Evolutionary conservation across 2,329 filamentous ascomycete genomes (phyloP).

Genomic region (Fusarium equiseti): DNA sequence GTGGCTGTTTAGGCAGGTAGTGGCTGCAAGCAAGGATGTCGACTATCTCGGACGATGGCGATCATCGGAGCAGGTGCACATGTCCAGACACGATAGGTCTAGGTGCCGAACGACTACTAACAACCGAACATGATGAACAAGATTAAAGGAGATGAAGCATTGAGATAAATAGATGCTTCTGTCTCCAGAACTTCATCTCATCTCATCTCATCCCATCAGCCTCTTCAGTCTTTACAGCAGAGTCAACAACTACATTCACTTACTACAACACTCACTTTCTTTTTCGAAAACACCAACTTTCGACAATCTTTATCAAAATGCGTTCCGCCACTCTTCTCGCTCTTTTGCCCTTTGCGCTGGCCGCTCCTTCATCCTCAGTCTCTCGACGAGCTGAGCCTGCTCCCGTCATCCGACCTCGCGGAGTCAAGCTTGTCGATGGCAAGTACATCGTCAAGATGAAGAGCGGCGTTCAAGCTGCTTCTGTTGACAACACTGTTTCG

Average conservation of each 20-base stretch:
- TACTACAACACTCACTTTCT: slow-evolving; percentile 14
- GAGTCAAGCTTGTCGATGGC: slow-evolving; percentile 49
- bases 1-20: slow-evolving; percentile 38
- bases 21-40: slow-evolving; percentile 18
- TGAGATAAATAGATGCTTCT: slow-evolving; percentile 36
- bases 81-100: slow-evolving; percentile 27
- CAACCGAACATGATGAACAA: slow-evolving; percentile 3
- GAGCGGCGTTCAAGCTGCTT: slow-evolving; percentile 32
- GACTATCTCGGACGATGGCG: slow-evolving; percentile 27
- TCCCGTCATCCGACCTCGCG: slow-evolving; percentile 51
- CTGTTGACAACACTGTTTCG: slow-evolving; percentile 45
- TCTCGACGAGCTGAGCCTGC: slow-evolving; percentile 51
- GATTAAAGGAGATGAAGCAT: slow-evolving; percentile 12
- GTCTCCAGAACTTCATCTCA: neutral
- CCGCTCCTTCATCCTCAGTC: slow-evolving; percentile 41
- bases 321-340: slow-evolving; percentile 51
- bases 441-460: slow-evolving; percentile 57
- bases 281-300: slow-evolving; percentile 13
- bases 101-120: slow-evolving; percentile 21
- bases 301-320: slow-evolving; percentile 47
- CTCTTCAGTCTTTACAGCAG: slow-evolving; percentile 28
- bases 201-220: slow-evolving; percentile 31
- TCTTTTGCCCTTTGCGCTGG: slow-evolving; percentile 50
- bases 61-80: slow-evolving; percentile 32
- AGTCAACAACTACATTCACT: slow-evolving; percentile 21